phyloP scores from a whole-genome alignment of 1,139 yeast genomes.

The Scheffersomyces cryptocercus region DNA sequence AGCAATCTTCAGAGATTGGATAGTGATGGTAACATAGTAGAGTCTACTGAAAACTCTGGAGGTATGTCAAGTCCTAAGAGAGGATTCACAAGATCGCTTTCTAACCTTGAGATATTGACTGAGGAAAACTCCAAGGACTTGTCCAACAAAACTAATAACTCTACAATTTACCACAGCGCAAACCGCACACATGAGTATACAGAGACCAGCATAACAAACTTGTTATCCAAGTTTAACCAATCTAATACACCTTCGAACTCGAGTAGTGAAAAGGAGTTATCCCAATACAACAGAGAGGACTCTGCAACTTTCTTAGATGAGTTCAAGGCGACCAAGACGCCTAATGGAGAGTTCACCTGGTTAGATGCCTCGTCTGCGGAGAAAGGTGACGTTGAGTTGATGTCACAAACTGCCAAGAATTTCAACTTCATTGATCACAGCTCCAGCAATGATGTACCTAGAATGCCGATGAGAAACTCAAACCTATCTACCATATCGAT shows the following conservation, averaged over 20 bases:
- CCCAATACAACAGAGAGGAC: slow-evolving; percentile 9
- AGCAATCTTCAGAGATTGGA: slow-evolving; percentile 54
- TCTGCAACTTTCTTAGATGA: slow-evolving; percentile 21
- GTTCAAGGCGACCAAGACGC: slow-evolving; percentile 28
- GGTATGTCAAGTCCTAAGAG: background rate
- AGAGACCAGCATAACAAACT: slow-evolving; percentile 21
- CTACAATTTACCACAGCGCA: slow-evolving; percentile 11
- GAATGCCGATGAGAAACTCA: slow-evolving; percentile 11
- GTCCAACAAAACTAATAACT: slow-evolving; percentile 10
- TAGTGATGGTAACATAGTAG: slow-evolving; percentile 55
- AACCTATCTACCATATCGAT: slow-evolving; percentile 23
- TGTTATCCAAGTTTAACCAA: slow-evolving; percentile 26
- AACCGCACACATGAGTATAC: slow-evolving; percentile 12
- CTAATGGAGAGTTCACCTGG: slow-evolving; percentile 33
- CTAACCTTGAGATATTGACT: slow-evolving; percentile 30
- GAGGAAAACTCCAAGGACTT: slow-evolving; percentile 33
- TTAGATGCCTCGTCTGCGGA: slow-evolving; percentile 6
- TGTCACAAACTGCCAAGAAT: slow-evolving; percentile 8
- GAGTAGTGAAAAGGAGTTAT: slow-evolving; percentile 17
- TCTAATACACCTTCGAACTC: slow-evolving; percentile 19
- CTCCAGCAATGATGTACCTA: slow-evolving; percentile 9
- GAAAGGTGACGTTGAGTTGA: slow-evolving; percentile 11
- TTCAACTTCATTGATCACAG: slow-evolving; percentile 6
- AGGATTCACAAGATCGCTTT: background rate
- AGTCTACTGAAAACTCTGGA: slow-evolving; percentile 12